Evolutionary conservation across 1,284 basidiomycete genomes (phyloP).

Genomic region (Ustilago bromivora): DNA sequence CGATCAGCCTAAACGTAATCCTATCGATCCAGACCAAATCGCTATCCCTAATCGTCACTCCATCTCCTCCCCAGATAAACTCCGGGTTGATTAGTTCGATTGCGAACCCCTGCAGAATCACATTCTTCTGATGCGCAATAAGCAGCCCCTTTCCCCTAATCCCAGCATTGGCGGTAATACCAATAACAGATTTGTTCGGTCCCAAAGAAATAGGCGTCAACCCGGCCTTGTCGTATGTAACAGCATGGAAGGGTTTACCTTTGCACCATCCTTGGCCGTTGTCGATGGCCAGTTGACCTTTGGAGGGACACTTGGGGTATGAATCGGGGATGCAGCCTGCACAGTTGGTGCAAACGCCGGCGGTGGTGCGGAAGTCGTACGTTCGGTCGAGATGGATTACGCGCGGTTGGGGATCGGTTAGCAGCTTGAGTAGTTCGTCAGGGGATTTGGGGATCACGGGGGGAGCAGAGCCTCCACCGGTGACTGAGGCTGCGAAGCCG

Average conservation of each 20-base stretch:
- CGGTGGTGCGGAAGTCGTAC: conserved; percentile 68
- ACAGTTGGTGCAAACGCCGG: conserved; percentile 60
- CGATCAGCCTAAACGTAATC: conserved; percentile 52
- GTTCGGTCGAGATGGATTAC: conserved; percentile 68
- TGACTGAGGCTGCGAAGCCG: conserved; percentile 67
- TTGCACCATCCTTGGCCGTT: conserved; percentile 68
- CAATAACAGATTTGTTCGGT: conserved; percentile 34
- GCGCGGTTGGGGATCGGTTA: conserved; percentile 66
- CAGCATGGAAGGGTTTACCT: conserved; percentile 21
- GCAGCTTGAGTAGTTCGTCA: conserved; percentile 66
- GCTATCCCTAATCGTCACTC: conserved; percentile 42
- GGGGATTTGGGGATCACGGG: conserved; percentile 66
- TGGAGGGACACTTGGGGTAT: conserved; percentile 64
- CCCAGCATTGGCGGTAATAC: conserved; percentile 62
- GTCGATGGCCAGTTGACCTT: conserved; percentile 69
- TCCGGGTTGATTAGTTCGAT: conserved; percentile 53
- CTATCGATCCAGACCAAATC: conserved; percentile 59
- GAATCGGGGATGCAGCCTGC: conserved; percentile 47
- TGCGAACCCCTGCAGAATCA: conserved; percentile 70
- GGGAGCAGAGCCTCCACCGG: conserved; percentile 69
- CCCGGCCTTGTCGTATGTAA: conserved; percentile 60
- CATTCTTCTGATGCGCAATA: conserved; percentile 53
- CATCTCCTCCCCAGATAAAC: conserved; percentile 61
- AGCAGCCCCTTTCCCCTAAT: conserved; percentile 61
- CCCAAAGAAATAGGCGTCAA: conserved; percentile 9